phyloP scores from a whole-genome alignment of 2,329 filamentous ascomycete genomes.

The Raffaelea deltoideospora region DNA sequence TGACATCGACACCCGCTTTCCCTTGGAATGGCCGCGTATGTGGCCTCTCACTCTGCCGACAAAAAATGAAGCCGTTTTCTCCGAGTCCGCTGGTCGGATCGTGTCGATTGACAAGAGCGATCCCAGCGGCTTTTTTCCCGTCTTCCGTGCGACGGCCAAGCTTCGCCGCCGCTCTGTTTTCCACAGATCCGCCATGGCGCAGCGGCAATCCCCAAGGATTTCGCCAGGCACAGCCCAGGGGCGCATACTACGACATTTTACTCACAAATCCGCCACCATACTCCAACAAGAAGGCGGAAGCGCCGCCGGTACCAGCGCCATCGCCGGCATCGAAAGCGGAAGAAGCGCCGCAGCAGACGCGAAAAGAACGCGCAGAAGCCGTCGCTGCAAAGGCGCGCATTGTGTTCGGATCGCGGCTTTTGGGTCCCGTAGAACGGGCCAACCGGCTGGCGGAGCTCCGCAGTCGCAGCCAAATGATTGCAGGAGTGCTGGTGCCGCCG shows the following conservation, averaged over 20 bases:
- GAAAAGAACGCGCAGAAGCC: neutral
- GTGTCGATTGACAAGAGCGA: too few relatives aligned
- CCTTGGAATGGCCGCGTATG: too few relatives aligned
- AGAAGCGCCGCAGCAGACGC: conserved; percentile 8
- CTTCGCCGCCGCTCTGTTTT: neutral
- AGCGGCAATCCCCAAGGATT: too few relatives aligned
- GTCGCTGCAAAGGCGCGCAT: conserved; percentile 31
- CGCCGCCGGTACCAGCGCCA: conserved; percentile 16
- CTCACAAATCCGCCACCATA: conserved; percentile 29
- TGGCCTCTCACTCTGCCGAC: too few relatives aligned
- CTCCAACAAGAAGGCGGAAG: conserved; percentile 25
- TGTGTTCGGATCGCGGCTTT: conserved; percentile 68
- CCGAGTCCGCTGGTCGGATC: too few relatives aligned
- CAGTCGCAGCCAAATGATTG: conserved; percentile 47
- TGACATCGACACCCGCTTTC: too few relatives aligned
- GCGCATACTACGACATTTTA: conserved; percentile 44
- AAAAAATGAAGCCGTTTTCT: too few relatives aligned
- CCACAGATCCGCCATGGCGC: neutral
- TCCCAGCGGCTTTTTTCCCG: too few relatives aligned
- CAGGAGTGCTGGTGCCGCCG: conserved; percentile 70
- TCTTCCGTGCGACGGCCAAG: neutral
- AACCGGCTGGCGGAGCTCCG: conserved; percentile 43
- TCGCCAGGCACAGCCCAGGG: conserved; percentile 33
- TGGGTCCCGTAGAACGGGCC: conserved; percentile 55
- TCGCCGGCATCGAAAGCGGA: neutral